These are phyloP conservation scores for Tetrapisispora fleetii DNA, from an alignment of 805 yeast species.

Conservation along the genomic window DNA sequence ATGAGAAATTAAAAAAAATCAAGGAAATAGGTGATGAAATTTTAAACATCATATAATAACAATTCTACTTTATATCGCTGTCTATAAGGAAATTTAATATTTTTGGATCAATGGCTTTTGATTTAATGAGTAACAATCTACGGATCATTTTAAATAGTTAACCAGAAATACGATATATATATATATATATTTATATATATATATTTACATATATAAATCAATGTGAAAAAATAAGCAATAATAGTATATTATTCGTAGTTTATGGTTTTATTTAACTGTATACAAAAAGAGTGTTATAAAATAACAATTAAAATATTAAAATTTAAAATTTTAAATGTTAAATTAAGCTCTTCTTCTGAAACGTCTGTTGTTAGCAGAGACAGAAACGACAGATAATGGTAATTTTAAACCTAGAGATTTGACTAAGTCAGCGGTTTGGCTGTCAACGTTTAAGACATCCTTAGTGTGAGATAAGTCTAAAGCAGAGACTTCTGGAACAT, in stretches of 20 bases:
- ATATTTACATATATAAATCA: no score
- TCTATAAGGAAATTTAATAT: background rate
- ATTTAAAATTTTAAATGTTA: background rate
- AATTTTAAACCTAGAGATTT: conserved; percentile 86
- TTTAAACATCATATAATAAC: conserved; percentile 24
- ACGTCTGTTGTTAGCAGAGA: conserved; percentile 91
- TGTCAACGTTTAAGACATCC: conserved; percentile 93
- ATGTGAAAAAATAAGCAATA: background rate
- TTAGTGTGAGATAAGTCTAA: conserved; percentile 94
- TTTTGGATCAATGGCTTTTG: background rate
- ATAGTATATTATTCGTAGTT: conserved; percentile 3
- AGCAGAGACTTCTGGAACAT: conserved; percentile 99
- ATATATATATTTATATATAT: background rate
- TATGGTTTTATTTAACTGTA: conserved; percentile 4
- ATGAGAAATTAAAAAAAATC: conserved; percentile 30
- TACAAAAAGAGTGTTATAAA: conserved; percentile 1
- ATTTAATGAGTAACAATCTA: no score
- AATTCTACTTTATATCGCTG: no score
- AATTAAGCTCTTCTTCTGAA: conserved; percentile 78
- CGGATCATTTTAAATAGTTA: no score
- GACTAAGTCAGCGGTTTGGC: conserved; percentile 92
- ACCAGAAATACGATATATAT: background rate
- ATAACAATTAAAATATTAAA: background rate
- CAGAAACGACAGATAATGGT: conserved; percentile 76
- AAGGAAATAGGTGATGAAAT: conserved; percentile 37